Percentiles rank a stretch among this genome's conserved stretches.
Evolutionary conservation across 495 filamentous ascomycete genomes (phyloP).

Genomic region (Aspergillus campestris): DNA sequence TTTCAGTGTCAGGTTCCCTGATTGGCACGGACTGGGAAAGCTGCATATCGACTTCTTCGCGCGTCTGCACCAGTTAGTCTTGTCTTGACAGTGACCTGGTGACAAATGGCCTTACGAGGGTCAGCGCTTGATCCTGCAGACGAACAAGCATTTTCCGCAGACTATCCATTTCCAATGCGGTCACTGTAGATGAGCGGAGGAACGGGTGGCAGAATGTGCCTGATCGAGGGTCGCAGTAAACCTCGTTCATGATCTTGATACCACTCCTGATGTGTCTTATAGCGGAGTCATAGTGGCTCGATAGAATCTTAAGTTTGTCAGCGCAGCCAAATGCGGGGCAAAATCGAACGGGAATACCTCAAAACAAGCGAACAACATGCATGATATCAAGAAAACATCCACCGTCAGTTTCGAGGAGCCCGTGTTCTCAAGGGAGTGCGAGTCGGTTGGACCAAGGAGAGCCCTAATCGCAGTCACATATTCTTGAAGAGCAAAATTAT

Average conservation of each 20-base stretch:
- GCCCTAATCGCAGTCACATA: constrained; percentile 30
- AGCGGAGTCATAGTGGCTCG: constrained; percentile 24
- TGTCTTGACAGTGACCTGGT: too few species aligned
- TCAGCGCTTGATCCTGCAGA: constrained; percentile 10
- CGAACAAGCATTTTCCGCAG: constrained; percentile 9
- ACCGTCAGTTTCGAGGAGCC: constrained; percentile 6
- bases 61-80: background rate
- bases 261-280: constrained; percentile 25
- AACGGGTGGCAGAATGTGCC: constrained; percentile 7
- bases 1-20: background rate
- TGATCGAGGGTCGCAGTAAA: constrained; percentile 5
- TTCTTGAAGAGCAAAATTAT: constrained; percentile 34
- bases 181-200: constrained; percentile 4
- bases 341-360: constrained; percentile 9
- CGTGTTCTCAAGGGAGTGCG: background rate
- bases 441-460: background rate
- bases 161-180: constrained; percentile 4
- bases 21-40: background rate
- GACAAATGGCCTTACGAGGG: constrained; percentile 1
- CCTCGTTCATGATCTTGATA: constrained; percentile 20
- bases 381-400: constrained; percentile 43
- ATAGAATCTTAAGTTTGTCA: constrained; percentile 14
- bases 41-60: background rate
- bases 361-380: constrained; percentile 20
- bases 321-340: background rate